phyloP scores from a whole-genome alignment of 2,329 filamentous ascomycete genomes.

The Dactylellina drechsleri region DNA sequence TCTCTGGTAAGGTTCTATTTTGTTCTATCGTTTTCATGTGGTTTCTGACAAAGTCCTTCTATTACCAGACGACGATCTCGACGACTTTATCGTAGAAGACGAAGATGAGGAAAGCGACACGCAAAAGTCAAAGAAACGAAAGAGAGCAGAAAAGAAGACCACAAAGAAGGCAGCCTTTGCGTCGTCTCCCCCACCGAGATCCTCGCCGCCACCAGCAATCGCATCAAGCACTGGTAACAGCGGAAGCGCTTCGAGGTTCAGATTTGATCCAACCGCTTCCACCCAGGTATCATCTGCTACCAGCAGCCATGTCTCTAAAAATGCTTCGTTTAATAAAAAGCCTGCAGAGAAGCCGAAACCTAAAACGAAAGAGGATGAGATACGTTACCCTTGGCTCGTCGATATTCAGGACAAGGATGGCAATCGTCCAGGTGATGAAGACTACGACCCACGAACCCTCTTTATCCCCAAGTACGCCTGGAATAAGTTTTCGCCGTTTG shows the following conservation, averaged over 20 bases:
- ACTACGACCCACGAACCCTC: slow-evolving; percentile 91
- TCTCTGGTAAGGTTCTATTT: slow-evolving; percentile 32
- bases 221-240: slow-evolving; percentile 62
- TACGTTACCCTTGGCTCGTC: slow-evolving; percentile 90
- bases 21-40: slow-evolving; percentile 13
- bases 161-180: slow-evolving; percentile 70
- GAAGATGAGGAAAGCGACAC: slow-evolving; percentile 73
- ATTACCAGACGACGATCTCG: slow-evolving; percentile 71
- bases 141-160: slow-evolving; percentile 68
- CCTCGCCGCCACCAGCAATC: slow-evolving; percentile 64
- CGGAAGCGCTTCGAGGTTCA: slow-evolving; percentile 68
- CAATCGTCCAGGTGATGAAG: slow-evolving; percentile 79
- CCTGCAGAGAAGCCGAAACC: slow-evolving; percentile 60
- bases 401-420: slow-evolving; percentile 85
- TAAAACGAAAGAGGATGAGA: slow-evolving; percentile 68
- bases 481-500: slow-evolving; percentile 87
- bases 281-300: slow-evolving; percentile 78
- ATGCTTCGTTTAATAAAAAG: slow-evolving; percentile 64
- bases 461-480: slow-evolving; percentile 85
- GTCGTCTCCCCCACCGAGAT: slow-evolving; percentile 57
- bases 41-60: neutral
- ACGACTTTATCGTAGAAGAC: slow-evolving; percentile 87
- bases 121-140: slow-evolving; percentile 73
- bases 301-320: slow-evolving; percentile 79
- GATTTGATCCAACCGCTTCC: slow-evolving; percentile 68